Evolutionary conservation across 352 stramenopile genomes (phyloP).

Genomic region (Phytophthora tubulina): DNA sequence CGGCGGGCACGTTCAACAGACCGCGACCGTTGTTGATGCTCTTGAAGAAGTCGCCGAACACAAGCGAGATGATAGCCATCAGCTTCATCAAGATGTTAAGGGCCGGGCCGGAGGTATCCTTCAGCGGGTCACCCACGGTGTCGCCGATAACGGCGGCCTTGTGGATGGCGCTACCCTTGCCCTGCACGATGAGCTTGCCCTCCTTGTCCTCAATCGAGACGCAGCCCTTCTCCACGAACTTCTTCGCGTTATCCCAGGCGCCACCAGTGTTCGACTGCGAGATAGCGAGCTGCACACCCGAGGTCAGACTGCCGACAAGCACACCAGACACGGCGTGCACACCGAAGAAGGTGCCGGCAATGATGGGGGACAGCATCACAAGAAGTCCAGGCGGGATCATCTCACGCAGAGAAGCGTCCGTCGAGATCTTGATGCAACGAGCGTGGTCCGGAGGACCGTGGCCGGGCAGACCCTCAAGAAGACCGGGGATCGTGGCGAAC

Average conservation of each 20-base stretch:
- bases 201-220: constrained; percentile 92
- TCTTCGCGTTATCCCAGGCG: constrained; percentile 99
- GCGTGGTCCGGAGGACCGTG: constrained; percentile 89
- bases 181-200: constrained; percentile 91
- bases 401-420: constrained; percentile 97
- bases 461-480: constrained; percentile 94
- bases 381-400: constrained; percentile 99
- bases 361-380: constrained; percentile 98
- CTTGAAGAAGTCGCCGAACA: constrained; percentile 99
- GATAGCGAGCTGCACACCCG: constrained; percentile 98
- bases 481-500: constrained; percentile 98
- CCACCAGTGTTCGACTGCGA: constrained; percentile 99
- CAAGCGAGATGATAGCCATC: constrained; percentile 99
- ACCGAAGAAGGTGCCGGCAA: constrained; percentile 98
- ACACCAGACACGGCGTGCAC: constrained; percentile 98
- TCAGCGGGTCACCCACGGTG: constrained; percentile 99
- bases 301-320: constrained; percentile 96
- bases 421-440: constrained; percentile 99
- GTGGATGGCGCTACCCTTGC: constrained; percentile 98
- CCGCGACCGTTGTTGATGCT: constrained; percentile 96
- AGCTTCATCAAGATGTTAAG: constrained; percentile 99
- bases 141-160: constrained; percentile 98
- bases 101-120: constrained; percentile 99
- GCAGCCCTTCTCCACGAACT: constrained; percentile 99
- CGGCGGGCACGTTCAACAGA: constrained; percentile 90